Percentiles rank a stretch among this genome's conserved stretches.
phyloP scores from a whole-genome alignment of 805 yeast genomes.

The Starmerella etchellsii region DNA sequence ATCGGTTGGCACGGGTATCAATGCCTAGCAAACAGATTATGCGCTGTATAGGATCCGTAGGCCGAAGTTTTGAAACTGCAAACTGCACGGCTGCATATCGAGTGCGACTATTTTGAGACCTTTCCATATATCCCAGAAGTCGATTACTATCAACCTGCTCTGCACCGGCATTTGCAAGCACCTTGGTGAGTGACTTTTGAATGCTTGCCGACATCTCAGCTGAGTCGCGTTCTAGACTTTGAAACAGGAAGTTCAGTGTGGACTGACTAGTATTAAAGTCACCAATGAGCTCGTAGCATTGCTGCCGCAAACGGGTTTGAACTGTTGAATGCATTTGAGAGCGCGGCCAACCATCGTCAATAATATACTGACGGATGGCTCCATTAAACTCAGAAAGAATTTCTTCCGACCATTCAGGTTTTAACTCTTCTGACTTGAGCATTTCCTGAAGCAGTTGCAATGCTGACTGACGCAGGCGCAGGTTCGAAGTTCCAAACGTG shows the following conservation, averaged over 20 bases:
- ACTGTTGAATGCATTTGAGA: slow-evolving; percentile 5
- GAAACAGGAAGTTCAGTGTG: slow-evolving; percentile 53
- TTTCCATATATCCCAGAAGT: slow-evolving; percentile 29
- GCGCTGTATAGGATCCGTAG: slow-evolving; percentile 55
- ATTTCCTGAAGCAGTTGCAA: slow-evolving; percentile 24
- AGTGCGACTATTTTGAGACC: slow-evolving; percentile 34
- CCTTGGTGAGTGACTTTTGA: slow-evolving; percentile 54
- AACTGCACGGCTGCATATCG: slow-evolving; percentile 56
- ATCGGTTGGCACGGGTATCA: slow-evolving; percentile 36
- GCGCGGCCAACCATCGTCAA: slow-evolving; percentile 27
- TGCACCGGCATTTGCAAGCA: slow-evolving; percentile 33
- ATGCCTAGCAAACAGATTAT: slow-evolving; percentile 55
- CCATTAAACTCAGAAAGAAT: slow-evolving; percentile 4
- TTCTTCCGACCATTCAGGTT: background rate
- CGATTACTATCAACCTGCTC: slow-evolving; percentile 18
- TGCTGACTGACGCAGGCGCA: slow-evolving; percentile 46
- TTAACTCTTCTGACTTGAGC: no score
- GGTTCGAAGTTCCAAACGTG: slow-evolving; percentile 17
- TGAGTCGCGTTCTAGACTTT: slow-evolving; percentile 52
- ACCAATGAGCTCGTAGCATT: slow-evolving; percentile 70
- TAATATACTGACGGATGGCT: slow-evolving; percentile 19
- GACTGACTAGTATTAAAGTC: slow-evolving; percentile 39
- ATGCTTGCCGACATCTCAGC: slow-evolving; percentile 52
- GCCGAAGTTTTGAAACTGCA: slow-evolving; percentile 50
- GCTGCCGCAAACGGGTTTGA: slow-evolving; percentile 16